Evolutionary conservation across 768 basidiomycete species (phyloP).

Genomic region (Cystofilobasidium ferigula): DNA sequence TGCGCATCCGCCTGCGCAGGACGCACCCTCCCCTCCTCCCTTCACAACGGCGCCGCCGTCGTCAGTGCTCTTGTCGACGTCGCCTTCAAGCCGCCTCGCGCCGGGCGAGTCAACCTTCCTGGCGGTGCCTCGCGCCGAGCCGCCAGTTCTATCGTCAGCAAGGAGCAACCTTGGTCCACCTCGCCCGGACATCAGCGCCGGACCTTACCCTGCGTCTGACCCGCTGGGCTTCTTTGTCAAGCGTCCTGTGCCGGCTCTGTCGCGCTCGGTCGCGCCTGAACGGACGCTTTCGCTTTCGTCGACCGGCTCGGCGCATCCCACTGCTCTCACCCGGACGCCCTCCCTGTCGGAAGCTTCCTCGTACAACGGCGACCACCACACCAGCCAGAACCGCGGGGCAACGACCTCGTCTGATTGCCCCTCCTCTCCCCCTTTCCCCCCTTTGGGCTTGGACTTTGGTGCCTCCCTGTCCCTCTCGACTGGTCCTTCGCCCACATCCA

Average conservation of each 20-base stretch:
- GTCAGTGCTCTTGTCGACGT: background rate
- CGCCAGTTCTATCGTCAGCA: background rate
- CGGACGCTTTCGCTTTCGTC: conserved; percentile 1
- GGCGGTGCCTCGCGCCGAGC: too few relatives aligned
- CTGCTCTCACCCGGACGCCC: background rate
- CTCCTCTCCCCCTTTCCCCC: background rate
- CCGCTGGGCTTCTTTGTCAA: conserved; percentile 14
- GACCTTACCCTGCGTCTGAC: conserved; percentile 2
- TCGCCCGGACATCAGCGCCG: background rate
- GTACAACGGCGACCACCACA: background rate
- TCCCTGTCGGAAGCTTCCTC: background rate
- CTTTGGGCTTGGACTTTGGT: background rate
- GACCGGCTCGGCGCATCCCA: background rate
- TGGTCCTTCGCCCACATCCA: background rate
- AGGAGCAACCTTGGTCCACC: background rate
- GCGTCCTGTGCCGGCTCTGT: background rate
- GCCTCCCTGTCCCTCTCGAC: background rate
- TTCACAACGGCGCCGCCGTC: too few relatives aligned
- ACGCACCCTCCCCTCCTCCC: background rate
- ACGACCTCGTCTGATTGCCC: background rate
- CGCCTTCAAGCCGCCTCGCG: too few relatives aligned
- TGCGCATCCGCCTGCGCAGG: background rate
- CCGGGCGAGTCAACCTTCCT: too few relatives aligned
- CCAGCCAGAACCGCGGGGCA: background rate
- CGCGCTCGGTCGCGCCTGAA: background rate